Evolutionary conservation across 306 rosid species (phyloP), one percentile per base, ranked within the genome.

Genomic region (Quercus berberidifolia): DNA sequence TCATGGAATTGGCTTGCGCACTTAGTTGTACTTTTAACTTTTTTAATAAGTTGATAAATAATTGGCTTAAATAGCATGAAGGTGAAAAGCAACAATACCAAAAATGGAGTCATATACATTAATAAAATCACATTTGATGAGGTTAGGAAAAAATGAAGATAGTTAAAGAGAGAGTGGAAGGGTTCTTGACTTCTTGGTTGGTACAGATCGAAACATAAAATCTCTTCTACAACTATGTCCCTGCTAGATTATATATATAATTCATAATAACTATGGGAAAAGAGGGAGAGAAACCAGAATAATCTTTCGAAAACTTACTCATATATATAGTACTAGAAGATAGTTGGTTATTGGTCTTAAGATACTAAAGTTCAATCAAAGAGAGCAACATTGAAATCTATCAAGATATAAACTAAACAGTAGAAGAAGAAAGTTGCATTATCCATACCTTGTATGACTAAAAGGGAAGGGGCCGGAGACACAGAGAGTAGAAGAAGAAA

Each of bases 401-500:
- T 1, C 23, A 55, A 18, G 43, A 18, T 30, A 33, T 26, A 5
- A 12, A 19, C n/a, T 38, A 12, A 1, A 55, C 9, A 9, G 69
- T 68, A 71, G 46, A 13, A 74, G 60, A 30, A 56, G 63, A 63
- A 25, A 1, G 35, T 71, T 64, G 78, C 46, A 77, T 80, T 73
- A 41, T 6, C 30, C 75, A 60, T 55, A 63, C 78, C 64, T 10
- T 23, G 62, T 11, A 23, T 13, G 8, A 3, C 13, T 15, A 5
- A 3, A 55, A 74, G 19, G 21, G 30, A 28, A 30, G 12, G 30
- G 63, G 70, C 52, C 20, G 0, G 10, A 19, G 46, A 41, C 46
- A 8, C 46, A 41, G 14, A n/a, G 9, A 78, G 72, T 38, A 60
- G 78, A 73, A 80, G 52, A 58, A 26, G 75, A 82, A 81, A 31